phyloP scores from a whole-genome alignment of 306 rosid genomes.

The Rosa multiflora region DNA sequence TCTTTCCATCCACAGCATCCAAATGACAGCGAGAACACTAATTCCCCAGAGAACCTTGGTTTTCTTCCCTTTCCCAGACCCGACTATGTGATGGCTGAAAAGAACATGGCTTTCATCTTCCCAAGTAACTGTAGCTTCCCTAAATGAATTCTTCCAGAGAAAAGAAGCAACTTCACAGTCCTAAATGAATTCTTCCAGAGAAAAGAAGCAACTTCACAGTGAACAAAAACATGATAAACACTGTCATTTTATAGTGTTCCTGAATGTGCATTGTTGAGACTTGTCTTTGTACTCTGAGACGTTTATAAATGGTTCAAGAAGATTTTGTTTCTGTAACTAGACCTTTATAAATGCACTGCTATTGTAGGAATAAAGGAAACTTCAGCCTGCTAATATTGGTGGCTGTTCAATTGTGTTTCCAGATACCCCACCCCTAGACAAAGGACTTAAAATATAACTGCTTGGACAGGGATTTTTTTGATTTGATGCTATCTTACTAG shows the following conservation, averaged over 20 bases:
- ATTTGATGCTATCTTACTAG: background rate
- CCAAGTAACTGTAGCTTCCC: background rate
- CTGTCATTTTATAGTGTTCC: background rate
- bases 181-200: background rate
- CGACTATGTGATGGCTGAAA: background rate
- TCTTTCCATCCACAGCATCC: background rate
- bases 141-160: background rate
- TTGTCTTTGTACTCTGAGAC: background rate
- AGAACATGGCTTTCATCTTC: background rate
- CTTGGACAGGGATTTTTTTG: background rate
- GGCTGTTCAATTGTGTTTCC: background rate
- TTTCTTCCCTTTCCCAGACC: background rate
- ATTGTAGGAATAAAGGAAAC: background rate
- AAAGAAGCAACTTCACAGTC: background rate
- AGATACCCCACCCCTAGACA: background rate
- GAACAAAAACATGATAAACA: background rate
- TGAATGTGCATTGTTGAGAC: background rate
- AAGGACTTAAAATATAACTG: background rate
- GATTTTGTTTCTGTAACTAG: background rate
- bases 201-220: background rate
- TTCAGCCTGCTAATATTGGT: background rate
- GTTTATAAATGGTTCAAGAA: background rate
- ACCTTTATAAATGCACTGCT: background rate
- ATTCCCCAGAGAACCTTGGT: background rate
- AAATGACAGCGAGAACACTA: background rate